A percentile compares a stretch with the other conserved stretches of the same genome.
phyloP scores from a whole-genome alignment of 306 rosid genomes.

The Sophora flavescens region DNA sequence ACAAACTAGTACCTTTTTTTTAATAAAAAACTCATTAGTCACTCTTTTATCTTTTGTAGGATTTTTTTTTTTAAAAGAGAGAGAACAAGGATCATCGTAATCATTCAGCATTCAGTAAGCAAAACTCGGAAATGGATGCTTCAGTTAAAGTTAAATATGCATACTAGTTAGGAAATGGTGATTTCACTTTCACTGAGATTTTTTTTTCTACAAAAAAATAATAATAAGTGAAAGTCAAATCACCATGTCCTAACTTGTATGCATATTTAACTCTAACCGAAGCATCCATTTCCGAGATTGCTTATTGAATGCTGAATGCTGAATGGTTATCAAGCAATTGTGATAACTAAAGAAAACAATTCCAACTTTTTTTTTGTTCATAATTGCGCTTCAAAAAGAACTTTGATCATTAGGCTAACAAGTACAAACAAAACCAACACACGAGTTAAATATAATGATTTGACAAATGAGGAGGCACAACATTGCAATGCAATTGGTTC shows the following conservation, averaged over 20 bases:
- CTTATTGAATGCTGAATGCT: background rate
- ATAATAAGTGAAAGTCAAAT: background rate
- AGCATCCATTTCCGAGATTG: background rate
- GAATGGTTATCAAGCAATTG: background rate
- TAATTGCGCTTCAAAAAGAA: conserved; percentile 7
- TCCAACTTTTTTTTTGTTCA: background rate
- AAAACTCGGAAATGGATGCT: too few species aligned
- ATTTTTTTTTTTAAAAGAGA: too few species aligned
- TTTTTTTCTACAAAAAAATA: too few species aligned
- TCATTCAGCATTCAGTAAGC: background rate
- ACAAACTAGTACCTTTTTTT: too few species aligned
- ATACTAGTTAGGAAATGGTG: too few species aligned
- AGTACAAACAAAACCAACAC: too few species aligned
- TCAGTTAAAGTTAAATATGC: too few species aligned
- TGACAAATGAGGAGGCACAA: background rate
- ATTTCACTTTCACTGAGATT: too few species aligned
- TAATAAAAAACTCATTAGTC: too few species aligned
- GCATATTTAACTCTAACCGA: background rate
- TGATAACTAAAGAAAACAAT: conserved; percentile 13
- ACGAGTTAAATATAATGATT: background rate
- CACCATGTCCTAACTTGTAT: background rate
- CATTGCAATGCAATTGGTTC: background rate
- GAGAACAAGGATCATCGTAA: background rate
- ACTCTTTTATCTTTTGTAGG: too few species aligned
- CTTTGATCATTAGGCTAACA: too few species aligned